Evolutionary conservation across 192 early-diverging fungal species (phyloP).

Genomic region (Pecoramyces ruminantium): DNA sequence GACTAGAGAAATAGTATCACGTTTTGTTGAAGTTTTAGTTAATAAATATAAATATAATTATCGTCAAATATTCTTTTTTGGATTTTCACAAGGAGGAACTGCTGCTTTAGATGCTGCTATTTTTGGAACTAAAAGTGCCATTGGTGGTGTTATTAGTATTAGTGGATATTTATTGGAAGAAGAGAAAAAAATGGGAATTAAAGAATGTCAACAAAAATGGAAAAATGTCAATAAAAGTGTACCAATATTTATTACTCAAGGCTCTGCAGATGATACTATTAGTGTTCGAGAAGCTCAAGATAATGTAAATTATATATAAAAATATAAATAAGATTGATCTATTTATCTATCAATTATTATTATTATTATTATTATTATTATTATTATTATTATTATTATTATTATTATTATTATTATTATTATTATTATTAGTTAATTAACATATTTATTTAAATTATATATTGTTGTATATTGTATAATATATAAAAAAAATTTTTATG

Average conservation of each 20-base stretch:
- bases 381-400: no score
- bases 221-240: constrained; percentile 7
- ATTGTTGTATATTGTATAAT: no score
- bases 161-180: constrained; percentile 34
- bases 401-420: no score
- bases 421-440: no score
- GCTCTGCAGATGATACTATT: constrained; percentile 25
- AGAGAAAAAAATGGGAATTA: constrained; percentile 2
- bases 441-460: no score
- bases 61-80: constrained; percentile 39
- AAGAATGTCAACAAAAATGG: constrained; percentile 6
- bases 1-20: constrained; percentile 18
- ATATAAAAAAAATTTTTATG: no score
- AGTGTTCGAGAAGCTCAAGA: constrained; percentile 13
- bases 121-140: constrained; percentile 14
- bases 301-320: constrained; percentile 11
- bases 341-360: no score
- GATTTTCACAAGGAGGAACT: constrained; percentile 56
- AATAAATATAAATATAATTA: constrained; percentile 9
- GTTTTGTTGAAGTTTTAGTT: constrained; percentile 23
- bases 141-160: constrained; percentile 45
- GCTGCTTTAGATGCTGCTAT: constrained; percentile 46
- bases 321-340: no score
- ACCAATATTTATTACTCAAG: constrained; percentile 37
- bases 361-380: no score